Conservation (phyloP, 2,329 filamentous ascomycete genomes). For the Sporothrix globosa region DNA sequence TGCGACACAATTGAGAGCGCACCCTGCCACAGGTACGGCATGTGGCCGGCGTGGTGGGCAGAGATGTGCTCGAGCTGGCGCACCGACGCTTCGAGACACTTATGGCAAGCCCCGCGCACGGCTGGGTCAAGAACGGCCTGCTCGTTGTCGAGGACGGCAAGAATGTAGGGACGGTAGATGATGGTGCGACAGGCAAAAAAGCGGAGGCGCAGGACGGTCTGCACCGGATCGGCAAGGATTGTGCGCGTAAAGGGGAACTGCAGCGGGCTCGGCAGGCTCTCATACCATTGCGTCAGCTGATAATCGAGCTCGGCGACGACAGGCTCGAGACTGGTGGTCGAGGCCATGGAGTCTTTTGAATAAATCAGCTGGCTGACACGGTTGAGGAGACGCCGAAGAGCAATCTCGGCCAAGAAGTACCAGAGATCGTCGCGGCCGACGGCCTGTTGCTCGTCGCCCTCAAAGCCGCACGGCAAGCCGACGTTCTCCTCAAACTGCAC, state of each 20-base stretch:
- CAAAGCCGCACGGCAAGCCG: constrained; percentile 76
- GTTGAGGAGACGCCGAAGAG: constrained; percentile 74
- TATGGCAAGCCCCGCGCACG: constrained; percentile 77
- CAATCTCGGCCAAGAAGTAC: constrained; percentile 86
- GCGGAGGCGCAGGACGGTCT: constrained; percentile 75
- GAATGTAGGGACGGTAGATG: constrained; percentile 81
- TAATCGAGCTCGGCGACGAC: constrained; percentile 80
- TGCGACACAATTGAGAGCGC: constrained; percentile 82
- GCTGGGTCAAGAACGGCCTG: constrained; percentile 70
- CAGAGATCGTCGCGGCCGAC: constrained; percentile 77
- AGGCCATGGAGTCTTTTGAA: constrained; percentile 70
- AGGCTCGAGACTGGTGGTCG: constrained; percentile 73
- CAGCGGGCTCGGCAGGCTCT: constrained; percentile 71
- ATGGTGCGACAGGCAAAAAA: constrained; percentile 87
- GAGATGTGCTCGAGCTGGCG: constrained; percentile 78
- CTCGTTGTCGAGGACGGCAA: constrained; percentile 78
- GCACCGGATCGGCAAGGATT: constrained; percentile 68
- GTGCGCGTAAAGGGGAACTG: constrained; percentile 75
- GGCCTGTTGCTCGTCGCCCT: constrained; percentile 64
- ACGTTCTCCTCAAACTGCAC: constrained; percentile 81
- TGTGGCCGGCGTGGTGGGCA: constrained; percentile 79
- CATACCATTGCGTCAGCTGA: constrained; percentile 83
- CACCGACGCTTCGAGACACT: constrained; percentile 78
- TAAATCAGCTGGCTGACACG: constrained; percentile 80
- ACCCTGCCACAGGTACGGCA: constrained; percentile 85